Evolutionary conservation across 768 basidiomycete species (phyloP).

Genomic region (Tulasnella sp.): DNA sequence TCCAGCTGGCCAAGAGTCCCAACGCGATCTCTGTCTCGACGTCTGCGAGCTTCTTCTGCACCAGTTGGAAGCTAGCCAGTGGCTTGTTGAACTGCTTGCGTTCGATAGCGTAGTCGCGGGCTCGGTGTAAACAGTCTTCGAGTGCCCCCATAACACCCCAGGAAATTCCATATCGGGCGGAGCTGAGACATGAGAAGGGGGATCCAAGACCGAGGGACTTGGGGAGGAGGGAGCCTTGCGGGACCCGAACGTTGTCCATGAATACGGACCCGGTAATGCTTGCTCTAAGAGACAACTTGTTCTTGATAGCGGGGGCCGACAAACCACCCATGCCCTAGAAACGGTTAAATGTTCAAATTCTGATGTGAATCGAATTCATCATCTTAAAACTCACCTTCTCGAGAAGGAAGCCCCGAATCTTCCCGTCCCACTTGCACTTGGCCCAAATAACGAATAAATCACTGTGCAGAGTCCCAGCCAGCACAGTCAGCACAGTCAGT

Average conservation of each 20-base stretch:
- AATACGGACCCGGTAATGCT: conserved; percentile 86
- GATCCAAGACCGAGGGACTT: conserved; percentile 75
- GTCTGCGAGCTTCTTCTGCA: conserved; percentile 96
- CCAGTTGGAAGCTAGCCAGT: conserved; percentile 92
- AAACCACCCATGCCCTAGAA: conserved; percentile 77
- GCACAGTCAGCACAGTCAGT: background rate
- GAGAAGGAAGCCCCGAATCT: conserved; percentile 85
- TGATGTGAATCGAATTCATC: background rate
- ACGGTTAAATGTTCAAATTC: background rate
- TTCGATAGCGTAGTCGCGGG: conserved; percentile 84
- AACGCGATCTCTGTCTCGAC: conserved; percentile 85
- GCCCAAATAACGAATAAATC: conserved; percentile 96
- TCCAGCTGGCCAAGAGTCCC: conserved; percentile 73
- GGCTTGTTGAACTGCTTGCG: conserved; percentile 88
- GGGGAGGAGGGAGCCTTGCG: conserved; percentile 74
- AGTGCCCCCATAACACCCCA: conserved; percentile 97
- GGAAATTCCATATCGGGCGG: conserved; percentile 83
- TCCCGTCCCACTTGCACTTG: conserved; percentile 89
- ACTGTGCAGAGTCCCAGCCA: conserved; percentile 45
- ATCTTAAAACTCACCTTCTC: conserved; percentile 65
- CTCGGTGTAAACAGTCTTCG: conserved; percentile 81
- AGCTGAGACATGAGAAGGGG: conserved; percentile 92
- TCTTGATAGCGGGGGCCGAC: conserved; percentile 83
- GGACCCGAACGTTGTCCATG: conserved; percentile 86
- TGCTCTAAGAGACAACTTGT: conserved; percentile 88